Evolutionary conservation across 768 basidiomycete genomes (phyloP), one percentile per base, ranked within the genome.

Genomic region (Wakefieldia striispora): DNA sequence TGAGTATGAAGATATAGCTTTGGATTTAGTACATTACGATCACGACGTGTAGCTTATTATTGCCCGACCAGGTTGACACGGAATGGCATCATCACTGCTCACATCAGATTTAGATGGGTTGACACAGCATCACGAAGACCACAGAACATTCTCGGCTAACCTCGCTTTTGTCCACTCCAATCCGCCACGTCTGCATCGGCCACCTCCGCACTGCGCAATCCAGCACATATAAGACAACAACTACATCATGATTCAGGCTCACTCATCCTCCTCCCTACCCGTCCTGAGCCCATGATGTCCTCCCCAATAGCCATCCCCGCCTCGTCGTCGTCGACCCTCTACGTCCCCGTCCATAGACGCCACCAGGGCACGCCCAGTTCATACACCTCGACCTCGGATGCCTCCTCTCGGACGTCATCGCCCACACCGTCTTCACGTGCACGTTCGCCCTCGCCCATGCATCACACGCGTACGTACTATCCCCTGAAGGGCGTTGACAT

Each of bases 321-420:
- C n/a, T n/a, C n/a, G n/a, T n/a, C n/a, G n/a, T 23, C 62, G 27
- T 36, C 55, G 29, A 27, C 16, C 8, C 60, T 71, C 26, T 77
- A 77, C 47, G 45, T 77, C 33, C 75, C 76, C 21, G 49, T 77
- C 0, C 75, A 77, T 43, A 70, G 64, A 53, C 71, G 75, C 27
- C 41, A 45, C 29, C 50, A 8, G 31, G 43, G 47, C 46, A 1
- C 57, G 27, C 19, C 39, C 17, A 58, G 61, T 50, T 57, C 50
- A 9, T 54, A 57, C 40, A 45, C 56, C 17, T 50, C 68, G 17
- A n/a, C n/a, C n/a, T n/a, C n/a, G n/a, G n/a, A n/a, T n/a, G n/a
- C n/a, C 24, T 51, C 49, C 17, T 58, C 61, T 20, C 39, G 53
- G 8, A 20, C 49, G 6, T 45, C 58, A 1, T 59, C 61, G 4